These are phyloP conservation scores for Plasmodium yoelii DNA, from an alignment of 169 alveolate species.

Conservation along the genomic window DNA sequence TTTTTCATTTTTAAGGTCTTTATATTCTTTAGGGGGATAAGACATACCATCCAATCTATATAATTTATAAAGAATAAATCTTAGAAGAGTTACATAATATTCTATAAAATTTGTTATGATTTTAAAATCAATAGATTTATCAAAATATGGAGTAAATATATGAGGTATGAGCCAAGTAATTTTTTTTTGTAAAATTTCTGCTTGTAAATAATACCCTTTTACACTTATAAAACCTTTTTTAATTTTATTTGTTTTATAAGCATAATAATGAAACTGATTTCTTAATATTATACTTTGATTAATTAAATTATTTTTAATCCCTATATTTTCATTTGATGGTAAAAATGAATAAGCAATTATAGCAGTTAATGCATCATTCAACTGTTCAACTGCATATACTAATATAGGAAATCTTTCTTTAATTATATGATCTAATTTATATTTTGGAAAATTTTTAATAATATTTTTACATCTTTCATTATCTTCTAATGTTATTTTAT, in stretches of 20 bases:
- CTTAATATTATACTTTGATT: constrained; percentile 9
- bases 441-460: constrained; percentile 91
- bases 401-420: constrained; percentile 98
- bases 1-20: constrained; percentile 28
- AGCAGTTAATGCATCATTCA: constrained; percentile 98
- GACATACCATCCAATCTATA: constrained; percentile 87
- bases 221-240: constrained; percentile 94
- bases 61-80: constrained; percentile 94
- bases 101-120: constrained; percentile 95
- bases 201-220: constrained; percentile 99
- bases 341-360: constrained; percentile 85
- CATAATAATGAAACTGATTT: constrained; percentile 32
- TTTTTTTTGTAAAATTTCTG: constrained; percentile 91
- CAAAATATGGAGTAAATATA: constrained; percentile 90
- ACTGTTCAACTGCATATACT: constrained; percentile 96
- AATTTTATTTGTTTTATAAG: constrained; percentile 67
- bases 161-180: constrained; percentile 99
- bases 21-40: constrained; percentile 86
- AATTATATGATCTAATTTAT: constrained; percentile 94
- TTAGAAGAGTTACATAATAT: constrained; percentile 92
- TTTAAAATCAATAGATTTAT: constrained; percentile 35
- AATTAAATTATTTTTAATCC: constrained; percentile 12
- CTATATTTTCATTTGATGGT: constrained; percentile 15
- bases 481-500: constrained; percentile 92
- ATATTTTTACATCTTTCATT: constrained; percentile 88